These are phyloP conservation scores for Mortierella sp. DNA, from an alignment of 371 early-diverging fungal species.

Conservation along the genomic window DNA sequence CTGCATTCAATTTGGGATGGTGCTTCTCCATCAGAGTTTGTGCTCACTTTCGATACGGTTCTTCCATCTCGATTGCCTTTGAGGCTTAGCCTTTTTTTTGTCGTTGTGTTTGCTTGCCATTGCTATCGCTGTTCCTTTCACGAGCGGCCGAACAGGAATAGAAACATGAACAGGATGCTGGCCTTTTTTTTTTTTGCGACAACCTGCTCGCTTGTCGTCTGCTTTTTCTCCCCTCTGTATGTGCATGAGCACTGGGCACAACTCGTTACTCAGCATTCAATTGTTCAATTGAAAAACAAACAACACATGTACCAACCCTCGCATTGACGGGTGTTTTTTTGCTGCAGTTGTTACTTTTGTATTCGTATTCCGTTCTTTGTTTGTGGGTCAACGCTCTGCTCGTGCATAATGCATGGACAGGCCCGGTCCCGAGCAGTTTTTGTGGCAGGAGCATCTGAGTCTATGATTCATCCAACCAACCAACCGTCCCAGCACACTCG, in stretches of 20 bases:
- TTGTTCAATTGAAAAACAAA: too few relatives aligned
- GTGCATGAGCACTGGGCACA: not conserved
- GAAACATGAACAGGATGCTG: too few relatives aligned
- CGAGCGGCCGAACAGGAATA: not conserved
- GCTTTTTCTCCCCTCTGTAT: not conserved
- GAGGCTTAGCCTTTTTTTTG: not conserved
- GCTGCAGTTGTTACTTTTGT: not conserved
- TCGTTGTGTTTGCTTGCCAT: not conserved
- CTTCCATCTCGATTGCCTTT: not conserved
- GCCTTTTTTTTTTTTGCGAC: not conserved
- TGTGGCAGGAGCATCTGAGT: too few relatives aligned
- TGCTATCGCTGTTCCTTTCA: not conserved
- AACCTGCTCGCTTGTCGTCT: not conserved
- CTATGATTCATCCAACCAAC: not conserved
- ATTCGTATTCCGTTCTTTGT: not conserved
- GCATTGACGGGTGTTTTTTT: constrained; percentile 3
- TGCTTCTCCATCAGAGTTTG: not conserved
- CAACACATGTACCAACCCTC: not conserved
- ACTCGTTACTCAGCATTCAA: not conserved
- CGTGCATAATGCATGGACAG: not conserved
- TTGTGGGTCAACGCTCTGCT: not conserved
- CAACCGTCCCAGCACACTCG: not conserved
- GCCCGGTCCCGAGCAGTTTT: not conserved
- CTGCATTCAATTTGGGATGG: not conserved
- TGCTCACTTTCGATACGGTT: not conserved